phyloP scores from a whole-genome alignment of 768 basidiomycete species.

The Termitomyces titanicus region DNA sequence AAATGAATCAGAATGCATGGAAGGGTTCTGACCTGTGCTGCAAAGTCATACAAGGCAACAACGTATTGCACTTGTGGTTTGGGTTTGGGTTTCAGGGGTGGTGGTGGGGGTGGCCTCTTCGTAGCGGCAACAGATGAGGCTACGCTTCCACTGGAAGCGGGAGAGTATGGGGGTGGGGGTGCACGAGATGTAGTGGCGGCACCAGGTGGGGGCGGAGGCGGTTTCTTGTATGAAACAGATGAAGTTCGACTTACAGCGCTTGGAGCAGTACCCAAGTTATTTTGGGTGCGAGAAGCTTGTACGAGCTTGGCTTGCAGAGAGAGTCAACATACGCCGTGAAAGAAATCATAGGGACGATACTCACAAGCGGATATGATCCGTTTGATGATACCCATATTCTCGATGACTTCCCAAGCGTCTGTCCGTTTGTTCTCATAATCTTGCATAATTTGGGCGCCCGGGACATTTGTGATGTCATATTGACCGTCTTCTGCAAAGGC shows the following conservation, averaged over 20 bases:
- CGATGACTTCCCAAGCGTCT: conserved; percentile 76
- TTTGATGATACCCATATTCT: conserved; percentile 79
- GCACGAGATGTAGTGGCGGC: conserved; percentile 22
- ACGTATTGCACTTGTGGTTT: conserved; percentile 73
- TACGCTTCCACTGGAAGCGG: conserved; percentile 19
- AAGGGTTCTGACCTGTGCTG: conserved; percentile 62
- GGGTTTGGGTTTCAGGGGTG: conserved; percentile 86
- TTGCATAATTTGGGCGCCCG: conserved; percentile 64
- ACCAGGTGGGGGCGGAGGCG: conserved; percentile 52
- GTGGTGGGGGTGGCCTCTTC: conserved; percentile 89
- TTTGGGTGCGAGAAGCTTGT: conserved; percentile 42
- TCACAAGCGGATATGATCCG: conserved; percentile 81
- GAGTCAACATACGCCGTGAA: background rate
- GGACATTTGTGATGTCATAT: conserved; percentile 64
- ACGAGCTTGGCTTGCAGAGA: conserved; percentile 60
- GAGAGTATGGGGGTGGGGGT: conserved; percentile 48
- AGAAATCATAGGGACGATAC: conserved; percentile 23
- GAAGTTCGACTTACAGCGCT: conserved; percentile 27
- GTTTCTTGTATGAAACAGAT: conserved; percentile 38
- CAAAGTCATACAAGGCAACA: conserved; percentile 92
- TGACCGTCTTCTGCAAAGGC: conserved; percentile 76
- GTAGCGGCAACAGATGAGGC: conserved; percentile 37
- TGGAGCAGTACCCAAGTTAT: conserved; percentile 29
- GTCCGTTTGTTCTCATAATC: conserved; percentile 83
- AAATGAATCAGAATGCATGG: background rate